phyloP scores from a whole-genome alignment of 1,284 basidiomycete genomes.

The Cryptococcus sp. region DNA sequence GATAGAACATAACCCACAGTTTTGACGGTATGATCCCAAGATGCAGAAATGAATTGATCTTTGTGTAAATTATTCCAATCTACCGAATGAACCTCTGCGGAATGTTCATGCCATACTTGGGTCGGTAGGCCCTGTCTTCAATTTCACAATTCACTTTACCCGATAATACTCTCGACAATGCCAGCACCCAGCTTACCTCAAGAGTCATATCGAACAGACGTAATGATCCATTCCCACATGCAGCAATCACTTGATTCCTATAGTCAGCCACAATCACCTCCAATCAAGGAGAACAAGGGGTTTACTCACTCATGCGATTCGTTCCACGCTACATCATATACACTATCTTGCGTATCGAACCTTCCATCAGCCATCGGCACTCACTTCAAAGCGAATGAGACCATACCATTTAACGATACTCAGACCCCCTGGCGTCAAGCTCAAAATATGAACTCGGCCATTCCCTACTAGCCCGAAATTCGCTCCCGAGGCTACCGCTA shows the following conservation, averaged over 20 bases:
- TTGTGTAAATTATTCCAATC: slow-evolving; percentile 97
- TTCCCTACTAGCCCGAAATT: slow-evolving; percentile 96
- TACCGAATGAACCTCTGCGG: slow-evolving; percentile 85
- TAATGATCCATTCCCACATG: slow-evolving; percentile 86
- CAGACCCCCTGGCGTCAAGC: slow-evolving; percentile 54
- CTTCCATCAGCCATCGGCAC: slow-evolving; percentile 48
- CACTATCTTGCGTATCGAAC: slow-evolving; percentile 88
- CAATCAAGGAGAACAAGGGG: slow-evolving; percentile 12
- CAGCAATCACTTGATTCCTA: slow-evolving; percentile 73
- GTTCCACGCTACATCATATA: slow-evolving; percentile 90
- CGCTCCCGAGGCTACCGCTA: slow-evolving; percentile 84
- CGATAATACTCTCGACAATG: too few species aligned
- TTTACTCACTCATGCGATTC: slow-evolving; percentile 76
- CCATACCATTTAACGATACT: slow-evolving; percentile 65
- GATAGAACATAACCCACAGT: slow-evolving; percentile 53
- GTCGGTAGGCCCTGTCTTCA: slow-evolving; percentile 58
- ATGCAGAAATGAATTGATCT: slow-evolving; percentile 78
- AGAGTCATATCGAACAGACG: slow-evolving; percentile 87
- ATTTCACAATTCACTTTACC: not conserved
- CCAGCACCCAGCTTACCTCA: slow-evolving; percentile 62
- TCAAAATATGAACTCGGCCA: slow-evolving; percentile 72
- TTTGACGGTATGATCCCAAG: slow-evolving; percentile 90
- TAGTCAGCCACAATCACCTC: not conserved
- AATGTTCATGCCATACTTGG: slow-evolving; percentile 88
- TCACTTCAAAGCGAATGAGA: not conserved